Base-by-base conservation (phyloP, 139 green algal species). In the Chlamydomonas sp. region DNA sequence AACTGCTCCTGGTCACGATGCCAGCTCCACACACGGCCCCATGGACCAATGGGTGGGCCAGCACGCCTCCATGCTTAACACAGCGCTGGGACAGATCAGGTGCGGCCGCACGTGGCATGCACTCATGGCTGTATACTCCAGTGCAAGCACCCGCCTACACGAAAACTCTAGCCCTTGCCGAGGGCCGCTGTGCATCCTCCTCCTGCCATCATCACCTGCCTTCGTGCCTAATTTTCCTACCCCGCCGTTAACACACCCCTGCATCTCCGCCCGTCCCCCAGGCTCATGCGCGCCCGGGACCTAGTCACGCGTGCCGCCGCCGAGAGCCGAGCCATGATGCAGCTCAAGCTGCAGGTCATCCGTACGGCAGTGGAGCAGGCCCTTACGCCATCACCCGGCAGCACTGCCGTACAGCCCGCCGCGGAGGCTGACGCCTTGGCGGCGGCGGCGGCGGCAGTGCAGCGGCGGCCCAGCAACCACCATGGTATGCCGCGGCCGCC, bases 51-150 rank as follows among this genome's bases (percentile, higher is more conserved):
- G 59, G 58, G 7, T 78, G 58, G 80, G 78, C 2, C 68, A 68
- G 80, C 80, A 85, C 16, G 67, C 80, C 63, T 67, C 77, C 71
- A 77, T 85, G 80, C 67, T 85, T 3, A 69, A 67, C n/a, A 78
- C 57, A 49, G 80, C 80, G 14, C 67, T 85, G 67, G 16, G 16
- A 67, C 80, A 85, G 14, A 57, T 85, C 31, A 85, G 67, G 80
- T 85, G 79, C 6, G 79, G 73, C n/a, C 7, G 14, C n/a, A 6
- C 6, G n/a, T 15, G 20, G 73, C 5, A 31, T 78, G 73, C n/a
- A 16, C 4, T 8, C 8, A n/a, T 7, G 31, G 9, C 9, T 62
- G 0, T 62, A 78, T 6, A 3, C n/a, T 2, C 12, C 14, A 18
- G 14, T 76, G 5, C 14, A 8, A 49, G 31, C 31, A 49, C 31